A percentile compares a stretch with the other conserved stretches of the same genome.
Evolutionary conservation across 495 filamentous ascomycete species (phyloP).

Genomic region (Trichoderma virens): DNA sequence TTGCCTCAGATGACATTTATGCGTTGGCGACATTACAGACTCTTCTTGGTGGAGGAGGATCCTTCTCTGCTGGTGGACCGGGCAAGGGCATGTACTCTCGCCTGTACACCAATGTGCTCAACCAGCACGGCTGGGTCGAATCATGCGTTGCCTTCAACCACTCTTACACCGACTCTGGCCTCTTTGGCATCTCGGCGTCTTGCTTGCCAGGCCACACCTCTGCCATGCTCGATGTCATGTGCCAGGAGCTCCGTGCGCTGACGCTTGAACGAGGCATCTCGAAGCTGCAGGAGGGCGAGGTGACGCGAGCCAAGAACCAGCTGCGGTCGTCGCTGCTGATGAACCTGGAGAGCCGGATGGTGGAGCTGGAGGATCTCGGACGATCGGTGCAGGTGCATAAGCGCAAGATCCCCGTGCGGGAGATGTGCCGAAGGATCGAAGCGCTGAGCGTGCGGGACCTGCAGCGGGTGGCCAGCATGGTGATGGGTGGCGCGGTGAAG

Average conservation of each 20-base stretch:
- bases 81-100: slow-evolving; percentile 99
- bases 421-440: slow-evolving; percentile 90
- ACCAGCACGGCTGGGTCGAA: slow-evolving; percentile 95
- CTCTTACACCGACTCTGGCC: slow-evolving; percentile 87
- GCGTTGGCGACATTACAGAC: slow-evolving; percentile 94
- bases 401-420: slow-evolving; percentile 76
- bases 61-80: slow-evolving; percentile 94
- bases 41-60: slow-evolving; percentile 90
- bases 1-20: slow-evolving; percentile 86
- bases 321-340: slow-evolving; percentile 83
- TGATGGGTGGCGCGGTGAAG: slow-evolving; percentile 68
- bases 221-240: slow-evolving; percentile 88
- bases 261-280: slow-evolving; percentile 62
- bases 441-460: slow-evolving; percentile 73
- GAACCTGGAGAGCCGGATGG: slow-evolving; percentile 97
- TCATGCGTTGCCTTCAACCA: slow-evolving; percentile 94
- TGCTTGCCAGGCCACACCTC: slow-evolving; percentile 68
- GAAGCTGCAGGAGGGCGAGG: slow-evolving; percentile 67
- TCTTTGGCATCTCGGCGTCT: slow-evolving; percentile 87
- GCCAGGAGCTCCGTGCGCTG: slow-evolving; percentile 73
- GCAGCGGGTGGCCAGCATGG: slow-evolving; percentile 69
- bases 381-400: slow-evolving; percentile 94
- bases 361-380: slow-evolving; percentile 96
- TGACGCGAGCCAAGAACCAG: slow-evolving; percentile 97
- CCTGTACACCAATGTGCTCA: slow-evolving; percentile 93